Base-by-base conservation (phyloP, 768 basidiomycete species). In the Auriscalpium orientale region DNA sequence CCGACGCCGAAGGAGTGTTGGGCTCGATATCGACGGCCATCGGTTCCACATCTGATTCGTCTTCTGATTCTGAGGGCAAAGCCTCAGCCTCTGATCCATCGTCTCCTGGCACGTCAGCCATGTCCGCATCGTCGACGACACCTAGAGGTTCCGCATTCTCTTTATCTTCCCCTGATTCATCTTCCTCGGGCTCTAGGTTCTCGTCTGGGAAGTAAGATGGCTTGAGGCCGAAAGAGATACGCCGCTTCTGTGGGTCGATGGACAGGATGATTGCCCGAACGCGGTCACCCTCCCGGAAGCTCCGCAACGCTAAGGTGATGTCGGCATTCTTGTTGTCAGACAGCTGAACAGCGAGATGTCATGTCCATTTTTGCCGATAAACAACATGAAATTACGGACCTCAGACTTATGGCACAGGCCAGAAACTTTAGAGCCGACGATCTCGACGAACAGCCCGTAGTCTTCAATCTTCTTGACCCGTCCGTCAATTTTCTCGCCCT, bases 351-450 rank as follows among this genome's bases (percentile, higher is more conserved):
- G 35, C n/a, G 4, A 37, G 50, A 13, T 50, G 43, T 55, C 55
- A 52, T 50, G 50, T 49, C 52, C 16, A 6, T 37, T 36, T 9
- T 20, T 12, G 43, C 49, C 44, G 36, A 6, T n/a, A 44, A 18
- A 46, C 28, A 47, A 43, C 40, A 37, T 49, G n/a, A 58, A 21
- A 4, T 2, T 9, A 22, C 76, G 52, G 63, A 87, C 92, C 79
- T 98, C 81, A 10, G 91, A 91, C 70, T 93, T 94, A 69, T 98
- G 95, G 68, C 95, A 99, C 11, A 99, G 77, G 6, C 95, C 95
- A 58, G 79, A 84, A 49, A 98, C 74, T 65, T 86, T 89, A 0
- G 91, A 86, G 16, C 81, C 87, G n/a, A 88, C 81, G 38, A 98
- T 87, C 66, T 85, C 82, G 56, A 99, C 82, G 72, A 98, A 98